Percentiles rank a stretch among this genome's conserved stretches.
These are phyloP conservation scores for Puccinia sorghi DNA, from an alignment of 1,284 basidiomycete species.

Conservation along the genomic window DNA sequence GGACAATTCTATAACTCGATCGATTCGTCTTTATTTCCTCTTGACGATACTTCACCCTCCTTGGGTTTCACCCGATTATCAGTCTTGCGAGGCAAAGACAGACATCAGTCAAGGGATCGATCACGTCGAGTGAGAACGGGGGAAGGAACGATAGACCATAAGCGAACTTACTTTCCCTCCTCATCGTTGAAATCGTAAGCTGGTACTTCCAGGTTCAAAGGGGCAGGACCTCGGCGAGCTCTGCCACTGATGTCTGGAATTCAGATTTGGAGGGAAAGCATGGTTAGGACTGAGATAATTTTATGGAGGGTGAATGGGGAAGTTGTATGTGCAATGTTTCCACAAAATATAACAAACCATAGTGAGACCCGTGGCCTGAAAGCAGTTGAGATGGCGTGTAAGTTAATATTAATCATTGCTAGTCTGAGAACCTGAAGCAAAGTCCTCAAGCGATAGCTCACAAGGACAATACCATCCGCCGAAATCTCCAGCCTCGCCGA, in stretches of 20 bases:
- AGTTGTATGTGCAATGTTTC: neutral
- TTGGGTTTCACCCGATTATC: slow-evolving; percentile 72
- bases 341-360: slow-evolving; percentile 32
- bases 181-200: slow-evolving; percentile 59
- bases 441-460: neutral
- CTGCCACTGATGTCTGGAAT: slow-evolving; percentile 69
- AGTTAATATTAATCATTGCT: slow-evolving; percentile 51
- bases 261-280: slow-evolving; percentile 48
- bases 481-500: slow-evolving; percentile 87
- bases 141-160: neutral
- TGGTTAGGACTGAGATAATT: slow-evolving; percentile 22
- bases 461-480: slow-evolving; percentile 74
- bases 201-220: slow-evolving; percentile 81
- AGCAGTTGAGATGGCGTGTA: slow-evolving; percentile 64
- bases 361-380: slow-evolving; percentile 95
- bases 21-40: neutral
- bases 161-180: slow-evolving; percentile 55
- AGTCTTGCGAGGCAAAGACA: slow-evolving; percentile 65
- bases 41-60: slow-evolving; percentile 2
- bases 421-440: neutral
- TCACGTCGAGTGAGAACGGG: neutral
- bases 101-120: neutral
- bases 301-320: neutral
- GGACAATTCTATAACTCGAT: slow-evolving; percentile 9
- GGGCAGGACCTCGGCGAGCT: slow-evolving; percentile 84